Evolutionary conservation across 208 protist genomes (phyloP).

Genomic region (Blastocrithidia nonstop): DNA sequence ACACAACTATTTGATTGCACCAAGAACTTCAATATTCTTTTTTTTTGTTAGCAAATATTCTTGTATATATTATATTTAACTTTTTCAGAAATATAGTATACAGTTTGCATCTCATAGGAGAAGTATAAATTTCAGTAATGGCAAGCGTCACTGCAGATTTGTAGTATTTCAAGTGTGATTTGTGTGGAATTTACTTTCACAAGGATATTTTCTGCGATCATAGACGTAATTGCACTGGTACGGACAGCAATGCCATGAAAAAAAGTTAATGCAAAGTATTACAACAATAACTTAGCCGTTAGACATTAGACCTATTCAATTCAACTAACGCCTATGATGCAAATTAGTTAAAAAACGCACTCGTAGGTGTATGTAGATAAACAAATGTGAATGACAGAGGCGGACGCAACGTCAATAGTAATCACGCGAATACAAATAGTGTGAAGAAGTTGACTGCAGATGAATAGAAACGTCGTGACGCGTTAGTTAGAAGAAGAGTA

Average conservation of each 20-base stretch:
- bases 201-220: constrained; percentile 65
- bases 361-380: background rate
- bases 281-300: constrained; percentile 13
- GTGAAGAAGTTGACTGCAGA: background rate
- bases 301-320: constrained; percentile 22
- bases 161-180: constrained; percentile 68
- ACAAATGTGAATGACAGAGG: constrained; percentile 19
- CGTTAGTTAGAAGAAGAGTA: background rate
- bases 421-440: background rate
- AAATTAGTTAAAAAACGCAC: background rate
- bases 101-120: too few relatives aligned
- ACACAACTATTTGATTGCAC: too few relatives aligned
- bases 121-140: too few relatives aligned
- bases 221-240: constrained; percentile 47
- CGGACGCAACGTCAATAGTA: constrained; percentile 8
- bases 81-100: too few relatives aligned
- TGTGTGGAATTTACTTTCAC: constrained; percentile 57
- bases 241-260: constrained; percentile 28
- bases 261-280: constrained; percentile 18
- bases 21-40: too few relatives aligned
- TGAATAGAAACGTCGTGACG: constrained; percentile 11
- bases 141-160: constrained; percentile 17
- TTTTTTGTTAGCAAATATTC: too few relatives aligned
- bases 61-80: too few relatives aligned
- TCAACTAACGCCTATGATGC: background rate